phyloP scores from a whole-genome alignment of 352 stramenopile species.

The Pythium sukuiense region DNA sequence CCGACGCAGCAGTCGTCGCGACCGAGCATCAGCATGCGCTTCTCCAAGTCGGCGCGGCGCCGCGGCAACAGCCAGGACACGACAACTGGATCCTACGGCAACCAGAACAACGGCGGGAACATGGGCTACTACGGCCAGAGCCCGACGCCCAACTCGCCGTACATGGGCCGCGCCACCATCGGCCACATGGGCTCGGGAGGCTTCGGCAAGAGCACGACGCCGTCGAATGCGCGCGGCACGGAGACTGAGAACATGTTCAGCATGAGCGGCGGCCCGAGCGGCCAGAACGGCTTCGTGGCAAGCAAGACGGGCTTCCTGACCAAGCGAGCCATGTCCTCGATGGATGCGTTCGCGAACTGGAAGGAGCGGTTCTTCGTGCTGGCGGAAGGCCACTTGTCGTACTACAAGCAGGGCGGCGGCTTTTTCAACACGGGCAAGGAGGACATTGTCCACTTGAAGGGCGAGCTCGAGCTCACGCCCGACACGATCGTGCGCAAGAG shows the following conservation, averaged over 20 bases:
- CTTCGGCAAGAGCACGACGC: slow-evolving; percentile 22
- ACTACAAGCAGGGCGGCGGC: slow-evolving; percentile 85
- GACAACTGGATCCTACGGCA: slow-evolving; percentile 31
- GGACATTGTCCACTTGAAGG: slow-evolving; percentile 85
- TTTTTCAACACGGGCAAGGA: slow-evolving; percentile 88
- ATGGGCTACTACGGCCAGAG: slow-evolving; percentile 35
- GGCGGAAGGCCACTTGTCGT: slow-evolving; percentile 78
- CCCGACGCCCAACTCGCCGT: slow-evolving; percentile 41
- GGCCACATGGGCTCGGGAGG: slow-evolving; percentile 26
- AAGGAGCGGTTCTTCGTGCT: slow-evolving; percentile 89
- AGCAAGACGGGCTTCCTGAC: slow-evolving; percentile 86
- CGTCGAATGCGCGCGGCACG: slow-evolving; percentile 16
- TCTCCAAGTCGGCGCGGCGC: slow-evolving; percentile 59
- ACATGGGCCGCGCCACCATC: slow-evolving; percentile 58
- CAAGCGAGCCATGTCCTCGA: slow-evolving; percentile 85
- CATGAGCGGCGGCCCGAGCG: slow-evolving; percentile 28
- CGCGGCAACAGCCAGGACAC: slow-evolving; percentile 71
- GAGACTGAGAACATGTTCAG: slow-evolving; percentile 37
- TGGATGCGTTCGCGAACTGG: slow-evolving; percentile 89
- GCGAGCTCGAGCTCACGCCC: slow-evolving; percentile 75
- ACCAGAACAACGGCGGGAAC: slow-evolving; percentile 25
- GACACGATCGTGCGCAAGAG: slow-evolving; percentile 83
- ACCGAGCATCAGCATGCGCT: slow-evolving; percentile 59
- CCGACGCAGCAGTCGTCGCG: slow-evolving; percentile 21
- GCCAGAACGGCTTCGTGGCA: slow-evolving; percentile 58